Evolutionary conservation across 352 stramenopile species (phyloP).

Genomic region (Phytophthora sp.): DNA sequence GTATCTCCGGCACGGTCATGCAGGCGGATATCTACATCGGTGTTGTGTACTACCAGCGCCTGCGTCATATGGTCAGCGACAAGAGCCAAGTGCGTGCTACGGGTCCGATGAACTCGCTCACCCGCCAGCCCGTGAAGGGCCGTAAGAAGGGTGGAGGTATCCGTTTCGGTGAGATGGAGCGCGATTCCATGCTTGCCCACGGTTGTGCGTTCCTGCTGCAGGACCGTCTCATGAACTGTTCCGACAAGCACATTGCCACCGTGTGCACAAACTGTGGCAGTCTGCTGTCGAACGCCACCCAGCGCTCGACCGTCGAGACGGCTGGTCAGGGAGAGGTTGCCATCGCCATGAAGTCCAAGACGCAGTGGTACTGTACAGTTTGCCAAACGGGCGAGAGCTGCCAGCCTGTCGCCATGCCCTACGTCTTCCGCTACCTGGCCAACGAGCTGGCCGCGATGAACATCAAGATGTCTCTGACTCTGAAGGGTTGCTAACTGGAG

Average conservation of each 20-base stretch:
- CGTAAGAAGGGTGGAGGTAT: slow-evolving; percentile 99
- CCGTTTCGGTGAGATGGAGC: slow-evolving; percentile 99
- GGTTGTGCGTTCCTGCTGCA: slow-evolving; percentile 97
- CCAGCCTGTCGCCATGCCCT: slow-evolving; percentile 96
- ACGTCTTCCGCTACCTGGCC: slow-evolving; percentile 98
- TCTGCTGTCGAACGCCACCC: slow-evolving; percentile 88
- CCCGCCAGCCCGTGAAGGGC: slow-evolving; percentile 99
- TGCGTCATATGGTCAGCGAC: slow-evolving; percentile 99
- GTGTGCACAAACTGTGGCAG: slow-evolving; percentile 94
- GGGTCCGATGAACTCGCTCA: slow-evolving; percentile 99
- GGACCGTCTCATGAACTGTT: slow-evolving; percentile 99
- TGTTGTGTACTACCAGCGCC: slow-evolving; percentile 99
- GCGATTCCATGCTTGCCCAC: slow-evolving; percentile 98
- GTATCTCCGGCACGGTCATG: slow-evolving; percentile 98
- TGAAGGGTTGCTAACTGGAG: slow-evolving; percentile 65
- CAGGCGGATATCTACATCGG: slow-evolving; percentile 99
- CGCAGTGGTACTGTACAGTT: slow-evolving; percentile 86
- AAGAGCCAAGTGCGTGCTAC: slow-evolving; percentile 99
- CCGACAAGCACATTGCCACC: slow-evolving; percentile 98
- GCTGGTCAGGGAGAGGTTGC: slow-evolving; percentile 82
- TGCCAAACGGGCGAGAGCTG: slow-evolving; percentile 91
- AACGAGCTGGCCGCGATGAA: slow-evolving; percentile 99
- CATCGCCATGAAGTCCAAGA: slow-evolving; percentile 90
- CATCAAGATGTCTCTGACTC: slow-evolving; percentile 97
- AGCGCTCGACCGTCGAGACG: slow-evolving; percentile 81